Evolutionary conservation across 352 stramenopile species (phyloP).

Genomic region (Phytophthora vignae): DNA sequence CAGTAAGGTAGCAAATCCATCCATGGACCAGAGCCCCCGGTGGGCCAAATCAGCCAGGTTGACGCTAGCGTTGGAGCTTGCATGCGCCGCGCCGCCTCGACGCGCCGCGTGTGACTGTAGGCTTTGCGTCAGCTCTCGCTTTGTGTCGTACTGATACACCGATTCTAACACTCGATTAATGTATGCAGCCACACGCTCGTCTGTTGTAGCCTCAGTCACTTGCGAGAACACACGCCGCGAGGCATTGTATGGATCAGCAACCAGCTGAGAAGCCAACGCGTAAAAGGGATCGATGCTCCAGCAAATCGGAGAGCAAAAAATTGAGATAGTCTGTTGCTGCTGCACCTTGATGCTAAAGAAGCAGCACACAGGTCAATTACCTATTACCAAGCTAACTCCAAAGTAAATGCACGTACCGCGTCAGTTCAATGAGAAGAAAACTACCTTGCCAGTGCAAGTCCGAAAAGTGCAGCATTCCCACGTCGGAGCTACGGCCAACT

Average conservation of each 20-base stretch:
- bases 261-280: not conserved
- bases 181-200: not conserved
- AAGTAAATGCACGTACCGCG: too few relatives aligned
- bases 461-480: too few relatives aligned
- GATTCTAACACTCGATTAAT: not conserved
- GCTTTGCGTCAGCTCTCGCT: not conserved
- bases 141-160: not conserved
- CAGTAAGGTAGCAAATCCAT: conserved; percentile 24
- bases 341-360: too few relatives aligned
- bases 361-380: too few relatives aligned
- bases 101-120: not conserved
- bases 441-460: too few relatives aligned
- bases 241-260: not conserved
- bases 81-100: not conserved
- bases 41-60: conserved; percentile 32
- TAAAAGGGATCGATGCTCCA: conserved; percentile 16
- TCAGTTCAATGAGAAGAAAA: too few relatives aligned
- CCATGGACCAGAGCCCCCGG: conserved; percentile 24
- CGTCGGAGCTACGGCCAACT: too few relatives aligned
- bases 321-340: too few relatives aligned
- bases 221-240: conserved; percentile 1
- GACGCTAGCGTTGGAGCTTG: conserved; percentile 3
- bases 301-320: too few relatives aligned
- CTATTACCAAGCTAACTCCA: too few relatives aligned
- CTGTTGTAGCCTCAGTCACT: conserved; percentile 3